phyloP scores from a whole-genome alignment of 192 early-diverging fungal genomes.

The Haplosporangium gracile region DNA sequence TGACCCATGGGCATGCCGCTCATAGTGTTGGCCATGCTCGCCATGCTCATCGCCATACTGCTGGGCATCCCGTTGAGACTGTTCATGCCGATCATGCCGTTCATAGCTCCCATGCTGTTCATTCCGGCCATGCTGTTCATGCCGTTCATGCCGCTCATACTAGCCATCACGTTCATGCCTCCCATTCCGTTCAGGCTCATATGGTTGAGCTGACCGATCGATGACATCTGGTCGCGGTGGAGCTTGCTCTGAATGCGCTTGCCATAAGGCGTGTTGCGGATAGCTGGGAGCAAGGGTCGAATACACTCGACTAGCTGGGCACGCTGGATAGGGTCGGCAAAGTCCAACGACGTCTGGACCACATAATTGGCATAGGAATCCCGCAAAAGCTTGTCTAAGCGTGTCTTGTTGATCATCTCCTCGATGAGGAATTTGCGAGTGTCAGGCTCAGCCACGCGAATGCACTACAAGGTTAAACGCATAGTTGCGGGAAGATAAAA shows the following conservation, averaged over 20 bases:
- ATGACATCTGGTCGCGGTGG: conserved; percentile 66
- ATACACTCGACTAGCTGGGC: conserved; percentile 83
- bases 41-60: conserved; percentile 46
- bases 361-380: conserved; percentile 95
- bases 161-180: conserved; percentile 31
- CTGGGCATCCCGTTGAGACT: conserved; percentile 27
- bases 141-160: conserved; percentile 33
- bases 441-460: conserved; percentile 80
- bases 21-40: conserved; percentile 27
- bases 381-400: conserved; percentile 83
- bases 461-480: conserved; percentile 66
- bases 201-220: conserved; percentile 26
- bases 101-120: conserved; percentile 34
- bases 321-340: conserved; percentile 80
- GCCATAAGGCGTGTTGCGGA: conserved; percentile 91
- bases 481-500: neutral
- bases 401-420: conserved; percentile 79
- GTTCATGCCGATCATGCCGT: conserved; percentile 21
- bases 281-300: conserved; percentile 79
- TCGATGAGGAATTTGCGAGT: conserved; percentile 79
- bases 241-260: conserved; percentile 90
- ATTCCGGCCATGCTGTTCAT: conserved; percentile 34
- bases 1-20: conserved; percentile 31
- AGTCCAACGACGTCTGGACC: conserved; percentile 90
- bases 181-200: conserved; percentile 33